Base-by-base conservation (phyloP, 2,329 filamentous ascomycete species). In the Colletotrichum musicola region DNA sequence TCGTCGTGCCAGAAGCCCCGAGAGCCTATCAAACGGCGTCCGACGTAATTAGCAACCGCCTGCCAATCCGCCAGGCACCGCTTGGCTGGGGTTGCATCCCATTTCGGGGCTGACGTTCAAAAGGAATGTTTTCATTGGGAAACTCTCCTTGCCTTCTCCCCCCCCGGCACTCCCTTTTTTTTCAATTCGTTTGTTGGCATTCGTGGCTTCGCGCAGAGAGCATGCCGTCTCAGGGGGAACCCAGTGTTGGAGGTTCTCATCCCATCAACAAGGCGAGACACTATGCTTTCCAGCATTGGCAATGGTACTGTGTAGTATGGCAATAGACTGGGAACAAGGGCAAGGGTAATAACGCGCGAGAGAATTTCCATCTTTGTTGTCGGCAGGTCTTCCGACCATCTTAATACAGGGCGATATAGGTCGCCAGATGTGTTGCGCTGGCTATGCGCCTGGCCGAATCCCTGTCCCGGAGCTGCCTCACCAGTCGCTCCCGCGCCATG, bases 11-110 rank as follows among this genome's bases (percentile, higher is more conserved):
- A 51, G 58, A 42, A 54, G 57, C 58, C 30, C 62, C 70, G 62
- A 55, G 64, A 71, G 70, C 72, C 73, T 72, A 71, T 71, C 68
- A 67, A 56, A 60, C 22, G 16, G 46, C 47, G 30, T 54, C 49
- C 51, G 56, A 42, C 56, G 30, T 58, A 50, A 51, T 42, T 44
- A 47, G 55, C 55, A 63, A 47, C 68, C 64, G 53, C 57, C 67
- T 58, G 40, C 46, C 47, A 64, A 44, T 38, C 58, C 50, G 51
- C 42, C 47, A 53, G 51, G 42, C 55, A 56, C 35, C 20, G 27
- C 51, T 62, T 51, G 25, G 40, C 46, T 57, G 51, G 56, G 63
- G 51, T 69, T 44, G 66, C 40, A 67, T 57, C 22, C 51, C 46
- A 47, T 62, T 54, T 51, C 25, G 51, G 57, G 67, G 63, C 67